Percentiles rank a stretch among this genome's conserved stretches.
Evolutionary conservation across 768 basidiomycete species (phyloP).

Genomic region (Suillus plorans): DNA sequence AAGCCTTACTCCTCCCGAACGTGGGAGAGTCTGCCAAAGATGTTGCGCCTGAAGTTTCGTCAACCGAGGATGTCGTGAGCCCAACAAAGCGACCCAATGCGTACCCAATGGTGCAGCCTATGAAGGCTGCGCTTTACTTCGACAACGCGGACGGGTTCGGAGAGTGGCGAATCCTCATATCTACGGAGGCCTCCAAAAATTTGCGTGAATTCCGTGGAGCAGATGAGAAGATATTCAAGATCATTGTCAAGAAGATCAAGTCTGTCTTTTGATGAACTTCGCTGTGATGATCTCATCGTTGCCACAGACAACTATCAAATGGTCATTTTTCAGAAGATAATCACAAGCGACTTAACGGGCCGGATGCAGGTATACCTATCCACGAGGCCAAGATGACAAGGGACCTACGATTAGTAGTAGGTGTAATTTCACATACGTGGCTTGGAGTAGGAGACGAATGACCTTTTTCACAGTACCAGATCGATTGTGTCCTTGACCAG

Average conservation of each 20-base stretch:
- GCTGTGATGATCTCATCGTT: neutral
- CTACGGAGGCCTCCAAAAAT: conserved; percentile 47
- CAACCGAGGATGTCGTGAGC: neutral
- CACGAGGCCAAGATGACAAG: conserved; percentile 69
- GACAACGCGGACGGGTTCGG: conserved; percentile 61
- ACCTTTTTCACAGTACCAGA: conserved; percentile 40
- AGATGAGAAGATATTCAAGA: conserved; percentile 46
- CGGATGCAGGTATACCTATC: conserved; percentile 49
- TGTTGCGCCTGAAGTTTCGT: neutral
- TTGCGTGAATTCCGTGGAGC: conserved; percentile 47
- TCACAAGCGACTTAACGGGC: conserved; percentile 55
- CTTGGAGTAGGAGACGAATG: neutral
- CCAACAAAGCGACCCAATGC: conserved; percentile 20
- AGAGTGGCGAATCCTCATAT: conserved; percentile 60
- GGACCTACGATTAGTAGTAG: conserved; percentile 50
- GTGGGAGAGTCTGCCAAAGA: conserved; percentile 1
- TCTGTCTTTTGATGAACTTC: conserved; percentile 24
- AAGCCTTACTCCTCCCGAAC: conserved; percentile 6
- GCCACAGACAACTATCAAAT: conserved; percentile 59
- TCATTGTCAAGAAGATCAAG: conserved; percentile 71
- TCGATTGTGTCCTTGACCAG: conserved; percentile 45
- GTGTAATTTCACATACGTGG: conserved; percentile 13
- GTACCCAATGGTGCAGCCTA: conserved; percentile 51
- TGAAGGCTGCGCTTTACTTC: conserved; percentile 62
- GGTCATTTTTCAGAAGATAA: conserved; percentile 71